phyloP scores from a whole-genome alignment of 768 basidiomycete genomes.

The Coprinopsis cinerea region DNA sequence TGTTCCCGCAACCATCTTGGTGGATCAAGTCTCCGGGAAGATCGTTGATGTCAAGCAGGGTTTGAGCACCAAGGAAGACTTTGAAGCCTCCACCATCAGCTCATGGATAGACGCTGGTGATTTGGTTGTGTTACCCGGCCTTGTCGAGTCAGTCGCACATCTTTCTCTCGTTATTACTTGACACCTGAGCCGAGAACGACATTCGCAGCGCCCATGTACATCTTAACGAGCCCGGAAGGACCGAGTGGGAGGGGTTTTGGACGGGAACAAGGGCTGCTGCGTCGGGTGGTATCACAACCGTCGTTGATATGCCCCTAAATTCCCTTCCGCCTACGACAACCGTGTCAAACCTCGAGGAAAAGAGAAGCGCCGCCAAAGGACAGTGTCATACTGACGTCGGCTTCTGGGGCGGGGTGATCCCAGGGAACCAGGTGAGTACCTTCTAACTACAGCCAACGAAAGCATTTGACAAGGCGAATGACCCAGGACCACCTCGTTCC shows the following conservation, averaged over 20 bases:
- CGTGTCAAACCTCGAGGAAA: slow-evolving; percentile 62
- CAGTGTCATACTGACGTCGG: slow-evolving; percentile 80
- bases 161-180: background rate
- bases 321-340: slow-evolving; percentile 96
- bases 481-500: slow-evolving; percentile 70
- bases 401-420: slow-evolving; percentile 95
- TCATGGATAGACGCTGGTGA: slow-evolving; percentile 53
- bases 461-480: too few relatives aligned
- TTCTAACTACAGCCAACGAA: too few relatives aligned
- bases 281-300: slow-evolving; percentile 90
- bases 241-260: slow-evolving; percentile 91
- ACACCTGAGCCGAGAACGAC: slow-evolving; percentile 9
- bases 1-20: slow-evolving; percentile 59
- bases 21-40: slow-evolving; percentile 53
- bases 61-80: slow-evolving; percentile 25
- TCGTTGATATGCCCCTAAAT: slow-evolving; percentile 98
- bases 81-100: slow-evolving; percentile 19
- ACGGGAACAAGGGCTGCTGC: slow-evolving; percentile 89
- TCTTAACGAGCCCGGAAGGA: slow-evolving; percentile 89
- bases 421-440: slow-evolving; percentile 77
- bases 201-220: slow-evolving; percentile 77
- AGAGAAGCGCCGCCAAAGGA: slow-evolving; percentile 62
- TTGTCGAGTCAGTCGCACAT: slow-evolving; percentile 60
- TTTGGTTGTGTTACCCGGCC: slow-evolving; percentile 64
- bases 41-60: slow-evolving; percentile 43